Percentiles rank a stretch among this genome's conserved stretches.
phyloP scores from a whole-genome alignment of 2,329 filamentous ascomycete genomes.

The Coleophoma cylindrospora region DNA sequence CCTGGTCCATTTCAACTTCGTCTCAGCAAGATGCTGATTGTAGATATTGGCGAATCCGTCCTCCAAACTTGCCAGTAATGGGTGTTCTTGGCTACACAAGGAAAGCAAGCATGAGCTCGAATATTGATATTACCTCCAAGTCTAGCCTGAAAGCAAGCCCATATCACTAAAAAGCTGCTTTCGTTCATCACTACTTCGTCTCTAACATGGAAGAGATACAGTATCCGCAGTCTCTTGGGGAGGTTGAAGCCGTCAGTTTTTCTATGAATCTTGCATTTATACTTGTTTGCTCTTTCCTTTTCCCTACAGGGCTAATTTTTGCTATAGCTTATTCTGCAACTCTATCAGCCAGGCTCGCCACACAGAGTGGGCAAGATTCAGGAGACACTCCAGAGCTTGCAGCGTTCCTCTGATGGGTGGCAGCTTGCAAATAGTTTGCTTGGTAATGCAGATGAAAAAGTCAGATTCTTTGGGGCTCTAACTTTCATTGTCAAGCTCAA shows the following conservation, averaged over 20 bases:
- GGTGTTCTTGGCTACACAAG: no score
- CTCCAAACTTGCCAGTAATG: no score
- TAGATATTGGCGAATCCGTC: no score
- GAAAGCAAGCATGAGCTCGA: no score
- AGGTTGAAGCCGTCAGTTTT: constrained; percentile 22
- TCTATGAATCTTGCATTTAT: neutral
- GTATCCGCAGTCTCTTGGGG: constrained; percentile 23
- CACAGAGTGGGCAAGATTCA: constrained; percentile 51
- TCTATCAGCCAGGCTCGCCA: constrained; percentile 41
- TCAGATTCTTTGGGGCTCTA: constrained; percentile 87
- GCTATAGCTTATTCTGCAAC: constrained; percentile 38
- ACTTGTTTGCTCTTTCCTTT: neutral
- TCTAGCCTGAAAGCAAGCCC: no score
- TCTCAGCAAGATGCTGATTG: neutral
- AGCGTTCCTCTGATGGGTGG: constrained; percentile 80
- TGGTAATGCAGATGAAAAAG: constrained; percentile 61
- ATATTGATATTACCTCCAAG: no score
- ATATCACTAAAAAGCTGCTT: no score
- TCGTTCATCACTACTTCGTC: no score
- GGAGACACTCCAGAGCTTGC: constrained; percentile 70
- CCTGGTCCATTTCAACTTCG: neutral
- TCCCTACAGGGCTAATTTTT: constrained; percentile 1
- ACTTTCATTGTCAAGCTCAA: constrained; percentile 95
- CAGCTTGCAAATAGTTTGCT: constrained; percentile 75
- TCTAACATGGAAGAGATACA: constrained; percentile 9